Conservation (phyloP, 495 filamentous ascomycete genomes). For the Penicillium macrosclerotiorum region DNA sequence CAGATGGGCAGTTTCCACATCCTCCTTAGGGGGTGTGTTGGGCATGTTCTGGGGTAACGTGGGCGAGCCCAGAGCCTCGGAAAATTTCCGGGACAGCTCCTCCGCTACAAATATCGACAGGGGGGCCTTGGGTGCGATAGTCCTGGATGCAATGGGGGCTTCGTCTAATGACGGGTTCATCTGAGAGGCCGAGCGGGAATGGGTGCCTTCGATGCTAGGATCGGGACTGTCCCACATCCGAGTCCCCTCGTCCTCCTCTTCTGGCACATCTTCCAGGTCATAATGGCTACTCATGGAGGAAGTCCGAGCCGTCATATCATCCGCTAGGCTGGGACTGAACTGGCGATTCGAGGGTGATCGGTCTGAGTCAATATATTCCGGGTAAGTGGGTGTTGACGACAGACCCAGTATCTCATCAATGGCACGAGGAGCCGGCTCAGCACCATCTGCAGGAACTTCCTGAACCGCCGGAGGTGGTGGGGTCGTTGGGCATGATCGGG, state of each 20-base stretch:
- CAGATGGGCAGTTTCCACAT: neutral
- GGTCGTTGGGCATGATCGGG: constrained; percentile 26
- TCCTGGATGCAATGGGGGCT: constrained; percentile 6
- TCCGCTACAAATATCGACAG: constrained; percentile 35
- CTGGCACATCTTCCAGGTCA: constrained; percentile 66
- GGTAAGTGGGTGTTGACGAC: constrained; percentile 26
- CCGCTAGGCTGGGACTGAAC: constrained; percentile 38
- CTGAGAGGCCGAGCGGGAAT: constrained; percentile 20
- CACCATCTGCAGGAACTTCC: constrained; percentile 31
- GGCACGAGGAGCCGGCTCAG: constrained; percentile 40
- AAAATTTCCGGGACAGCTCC: constrained; percentile 35
- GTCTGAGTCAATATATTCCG: constrained; percentile 33
- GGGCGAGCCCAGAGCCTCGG: constrained; percentile 40
- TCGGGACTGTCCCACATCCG: constrained; percentile 32
- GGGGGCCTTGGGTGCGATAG: constrained; percentile 18
- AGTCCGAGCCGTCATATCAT: constrained; percentile 47
- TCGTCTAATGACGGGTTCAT: constrained; percentile 8
- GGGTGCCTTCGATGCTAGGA: constrained; percentile 12
- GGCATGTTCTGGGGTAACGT: constrained; percentile 34
- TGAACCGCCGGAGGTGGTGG: constrained; percentile 31
- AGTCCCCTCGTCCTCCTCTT: constrained; percentile 66
- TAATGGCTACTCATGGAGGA: constrained; percentile 42
- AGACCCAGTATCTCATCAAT: constrained; percentile 47
- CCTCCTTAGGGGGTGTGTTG: constrained; percentile 8
- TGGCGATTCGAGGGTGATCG: constrained; percentile 8